Evolutionary conservation across 306 rosid species (phyloP), one percentile per base, ranked within the genome.

Genomic region (Citrullus amarus): DNA sequence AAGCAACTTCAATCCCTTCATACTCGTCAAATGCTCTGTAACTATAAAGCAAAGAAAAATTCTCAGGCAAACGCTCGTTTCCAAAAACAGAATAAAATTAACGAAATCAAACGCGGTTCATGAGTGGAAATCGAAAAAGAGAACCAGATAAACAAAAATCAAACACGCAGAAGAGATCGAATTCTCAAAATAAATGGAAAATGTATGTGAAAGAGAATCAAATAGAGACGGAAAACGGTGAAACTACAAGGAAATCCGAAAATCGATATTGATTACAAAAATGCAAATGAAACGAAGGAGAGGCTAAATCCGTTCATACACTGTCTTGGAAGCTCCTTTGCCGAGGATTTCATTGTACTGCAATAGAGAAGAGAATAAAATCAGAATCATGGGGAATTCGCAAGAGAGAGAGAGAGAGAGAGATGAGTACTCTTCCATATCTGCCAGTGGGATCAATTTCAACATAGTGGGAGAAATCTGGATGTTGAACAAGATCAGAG

Each of bases 1-100:
- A 94, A 79, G 98, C 98, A 82, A 94, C 98, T 81, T 94, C 98
- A 84, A 92, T 92, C 82, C 98, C 98, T 88, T 94, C 92, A 79
- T 85, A 94, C 84, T 92, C 98, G 84, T 94, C 98, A 86, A 94
- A 94, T 79, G 92, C 98, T 86, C 86, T 90, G 80, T 95, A 92
- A 56, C 97, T 95, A 90, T 83, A 87, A 67, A 74, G 12, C 5
- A n/a, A 18, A 41, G 48, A 6, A 30, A 48, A 48, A 28, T 1
- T 4, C 39, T 48, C 41, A 48, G 51, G 51, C 43, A 5, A 72
- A 72, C 8, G 59, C 59, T 6, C 77, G 28, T 48, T 72, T 50
- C 39, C 30, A 16, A 51, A 51, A 28, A 51, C 54, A 6, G 28
- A 51, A 16, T 16, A 1, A 69, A 22, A 69, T 44, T 3, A 43